phyloP scores from a whole-genome alignment of 768 basidiomycete species.

The Phaeotremella skinneri region DNA sequence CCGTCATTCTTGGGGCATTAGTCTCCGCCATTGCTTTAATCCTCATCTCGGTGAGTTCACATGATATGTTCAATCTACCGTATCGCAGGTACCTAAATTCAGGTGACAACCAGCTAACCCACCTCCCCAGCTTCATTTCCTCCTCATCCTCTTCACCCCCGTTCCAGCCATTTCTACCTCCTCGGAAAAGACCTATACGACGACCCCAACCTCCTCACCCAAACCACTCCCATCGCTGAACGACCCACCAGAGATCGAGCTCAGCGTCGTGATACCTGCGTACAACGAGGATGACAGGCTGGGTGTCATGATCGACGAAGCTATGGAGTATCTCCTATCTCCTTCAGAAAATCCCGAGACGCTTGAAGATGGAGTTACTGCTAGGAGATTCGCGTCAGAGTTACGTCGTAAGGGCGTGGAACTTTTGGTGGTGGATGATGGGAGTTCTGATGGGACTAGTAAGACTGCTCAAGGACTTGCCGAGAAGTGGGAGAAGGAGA shows the following conservation, averaged over 20 bases:
- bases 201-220: constrained; percentile 55
- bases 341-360: background rate
- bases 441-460: constrained; percentile 74
- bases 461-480: constrained; percentile 66
- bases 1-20: background rate
- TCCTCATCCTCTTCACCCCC: constrained; percentile 73
- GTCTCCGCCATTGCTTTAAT: background rate
- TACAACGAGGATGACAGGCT: constrained; percentile 85
- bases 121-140: constrained; percentile 63
- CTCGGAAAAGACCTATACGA: constrained; percentile 70
- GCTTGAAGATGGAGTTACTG: background rate
- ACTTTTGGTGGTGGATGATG: constrained; percentile 86
- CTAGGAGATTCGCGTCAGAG: background rate
- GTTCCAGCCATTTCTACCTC: constrained; percentile 61
- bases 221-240: constrained; percentile 57
- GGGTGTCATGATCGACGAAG: constrained; percentile 75
- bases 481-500: constrained; percentile 52
- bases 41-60: background rate
- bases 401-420: constrained; percentile 57
- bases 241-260: constrained; percentile 60
- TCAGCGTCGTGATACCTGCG: constrained; percentile 83
- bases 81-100: too few relatives aligned
- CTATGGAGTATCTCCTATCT: constrained; percentile 55
- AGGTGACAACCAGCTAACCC: too few relatives aligned
- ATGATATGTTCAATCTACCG: background rate